Evolutionary conservation across 2,329 filamentous ascomycete genomes (phyloP), one percentile per base, ranked within the genome.

Genomic region (Exophiala phaeomuriformis): DNA sequence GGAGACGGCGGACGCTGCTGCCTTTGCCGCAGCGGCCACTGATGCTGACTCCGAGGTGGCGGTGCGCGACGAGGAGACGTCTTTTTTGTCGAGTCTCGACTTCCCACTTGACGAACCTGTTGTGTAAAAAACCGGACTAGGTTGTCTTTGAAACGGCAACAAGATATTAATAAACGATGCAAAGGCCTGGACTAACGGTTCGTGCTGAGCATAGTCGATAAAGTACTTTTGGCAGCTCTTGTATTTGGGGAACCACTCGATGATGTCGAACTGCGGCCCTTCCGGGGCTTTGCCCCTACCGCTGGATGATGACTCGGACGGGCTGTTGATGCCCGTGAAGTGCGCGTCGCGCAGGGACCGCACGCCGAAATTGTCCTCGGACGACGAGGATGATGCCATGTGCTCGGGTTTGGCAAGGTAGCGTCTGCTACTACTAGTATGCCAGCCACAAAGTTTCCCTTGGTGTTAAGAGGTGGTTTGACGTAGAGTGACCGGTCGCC

Each of bases 231-330:
- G 83, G 71, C 93, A 98, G 61, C 83, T 90, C 70, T 93, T 85
- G 69, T 94, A 95, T 55, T 86, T 85, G 6, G 88, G 87, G 68
- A 95, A 87, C 93, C 93, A 97, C 56, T 90, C 86, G 67, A 96
- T 85, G 60, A 96, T 86, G 69, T 75, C 72, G 56, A 74, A 82
- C 57, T 76, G 72, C 51, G 74, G 69, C 54, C 73, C 71, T 53
- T 69, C 67, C 43, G 69, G 55, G 27, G 63, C 66, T 48, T 53
- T 58, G n/a, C 43, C 50, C 7, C 49, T 47, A 31, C 42, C 50
- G 19, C 19, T 19, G 19, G 19, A 19, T 8, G 39, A 52, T 5
- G 49, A 27, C 40, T 59, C 49, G 5, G 50, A 52, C 9, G 51
- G 52, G 35, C 55, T 58, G 33, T 51, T 59, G 53, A 58, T 36